Base-by-base conservation (phyloP, 2,329 filamentous ascomycete species). In the Dothistroma pini region DNA sequence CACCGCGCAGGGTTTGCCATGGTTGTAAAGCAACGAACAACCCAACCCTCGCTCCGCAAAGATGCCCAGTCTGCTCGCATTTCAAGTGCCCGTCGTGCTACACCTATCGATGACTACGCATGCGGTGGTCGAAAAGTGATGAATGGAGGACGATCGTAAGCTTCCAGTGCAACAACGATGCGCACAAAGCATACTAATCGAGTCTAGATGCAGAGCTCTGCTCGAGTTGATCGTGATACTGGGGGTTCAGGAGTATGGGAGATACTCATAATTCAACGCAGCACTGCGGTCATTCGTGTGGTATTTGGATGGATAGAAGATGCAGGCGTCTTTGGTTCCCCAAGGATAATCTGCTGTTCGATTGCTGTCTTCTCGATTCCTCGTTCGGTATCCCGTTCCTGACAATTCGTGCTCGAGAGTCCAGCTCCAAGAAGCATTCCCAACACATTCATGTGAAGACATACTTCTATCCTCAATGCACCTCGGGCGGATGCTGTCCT, bases 401-500 rank as follows among this genome's bases (percentile, higher is more conserved):
- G 25, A 29, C 6, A 29, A 29, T 2, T 29, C 25, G 25, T 29
- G 3, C 25, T 29, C 25, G 25, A 14, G 11, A 12, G 11, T 14
- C 5, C 35, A 38, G 35, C 35, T 38, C 11, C 35, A 16, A 38
- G 11, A 12, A 14, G 7, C 11, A 38, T 16, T 4, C 2, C 11
- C 9, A 38, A 11, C 6, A 16, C 35, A 9, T 12, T 4, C 35
- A 9, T 38, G 25, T 38, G 35, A 38, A 9, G 4, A 4, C 11
- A 4, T 38, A 4, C 35, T 38, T 38, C 35, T 38, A 21, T 16
- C 16, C 11, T 55, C 31, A 61, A 21, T 63, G 53, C n/a, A 59
- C 58, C 25, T 61, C 57, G 52, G 54, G 53, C 31, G 52, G 53
- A 29, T 57, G 48, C 22, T 52, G 53, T 4, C 55, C 38, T 44